Evolutionary conservation across 805 yeast genomes (phyloP), one percentile per base, ranked within the genome.

Genomic region (Myxozyma neglecta): DNA sequence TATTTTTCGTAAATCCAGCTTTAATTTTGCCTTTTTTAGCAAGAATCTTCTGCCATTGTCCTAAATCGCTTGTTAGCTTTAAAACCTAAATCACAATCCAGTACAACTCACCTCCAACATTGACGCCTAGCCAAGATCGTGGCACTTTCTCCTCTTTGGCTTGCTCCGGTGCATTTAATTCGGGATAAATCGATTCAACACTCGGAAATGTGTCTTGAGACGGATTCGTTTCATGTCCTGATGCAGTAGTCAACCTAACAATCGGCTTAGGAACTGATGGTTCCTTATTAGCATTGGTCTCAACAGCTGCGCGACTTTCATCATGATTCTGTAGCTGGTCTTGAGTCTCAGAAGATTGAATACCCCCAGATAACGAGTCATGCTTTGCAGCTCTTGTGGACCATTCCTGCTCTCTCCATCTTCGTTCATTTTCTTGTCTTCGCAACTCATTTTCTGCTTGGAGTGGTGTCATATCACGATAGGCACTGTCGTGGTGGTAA

Each of bases 161-260:
- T 11, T 8, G 18, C 3, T 36, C 20, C 39, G 34, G 34, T n/a
- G 39, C 48, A 29, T 44, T 53, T n/a, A 42, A 43, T 24, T 35
- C 42, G 8, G 48, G 49, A 34, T 32, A 43, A 11, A 13, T 11
- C 1, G 18, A 14, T 14, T 43, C 42, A 6, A 35, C 43, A 16
- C 42, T 36, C 34, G 43, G 51, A 37, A 54, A 42, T 18, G 66
- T 44, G 20, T 63, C 66, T 34, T 52, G 60, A 8, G 64, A 63
- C 18, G 61, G 63, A 40, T 36, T 49, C 6, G 59, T 60, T 34
- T 64, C 61, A 34, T 55, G 59, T 4, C 66, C 66, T 8, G 66
- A 63, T 1, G 61, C 56, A 10, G 66, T 63, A 2, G 65, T 63
- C 36, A 63, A 46, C 40, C 59, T 13, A 39, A 63, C 20, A 14